Evolutionary conservation across 208 protist species (phyloP), one percentile per base, ranked within the genome.

Genomic region (Wallacemonas sp.): DNA sequence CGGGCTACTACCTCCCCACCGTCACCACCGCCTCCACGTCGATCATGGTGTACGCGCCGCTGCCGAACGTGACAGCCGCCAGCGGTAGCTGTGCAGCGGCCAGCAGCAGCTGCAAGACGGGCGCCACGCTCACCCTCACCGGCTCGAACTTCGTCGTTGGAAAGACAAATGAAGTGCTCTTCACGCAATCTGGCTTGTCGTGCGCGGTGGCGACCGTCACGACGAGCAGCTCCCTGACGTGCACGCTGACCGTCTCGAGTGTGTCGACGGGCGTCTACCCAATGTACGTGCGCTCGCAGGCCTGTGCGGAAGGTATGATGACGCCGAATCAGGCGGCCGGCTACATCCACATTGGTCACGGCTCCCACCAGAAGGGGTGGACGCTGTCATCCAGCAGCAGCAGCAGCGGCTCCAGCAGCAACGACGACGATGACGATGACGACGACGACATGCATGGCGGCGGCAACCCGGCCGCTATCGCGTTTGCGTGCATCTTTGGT

Each of bases 71-170:
- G n/a, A 76, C 65, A 19, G 34, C 32, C 39, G 72, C 68, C 26
- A 68, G 9, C 34, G 77, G 77, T 27, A 27, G 19, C 33, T 83
- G 77, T 63, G 66, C 67, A 9, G 39, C 30, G 26, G 61, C 24
- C 58, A 83, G 72, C 68, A 44, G 26, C 12, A 9, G 65, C 36
- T 83, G 77, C 68, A 57, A 60, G 27, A 65, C 5, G 60, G 77
- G 72, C n/a, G 60, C 72, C 27, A 12, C 33, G 29, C 49, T 83
- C 33, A 68, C 60, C 23, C 49, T 83, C 47, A 36, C 6, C 14
- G 67, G 76, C 60, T 68, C 21, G 26, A 74, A 78, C 71, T 81
- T 81, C 34, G 43, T 64, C 43, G 38, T 48, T 4, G 58, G 24
- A 12, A 47, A 47, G 21, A 64, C 21, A 11, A 58, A 58, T 21